A percentile compares a stretch with the other conserved stretches of the same genome.
Conservation (phyloP, 345 rosid species). For the Brassica rapa region DNA sequence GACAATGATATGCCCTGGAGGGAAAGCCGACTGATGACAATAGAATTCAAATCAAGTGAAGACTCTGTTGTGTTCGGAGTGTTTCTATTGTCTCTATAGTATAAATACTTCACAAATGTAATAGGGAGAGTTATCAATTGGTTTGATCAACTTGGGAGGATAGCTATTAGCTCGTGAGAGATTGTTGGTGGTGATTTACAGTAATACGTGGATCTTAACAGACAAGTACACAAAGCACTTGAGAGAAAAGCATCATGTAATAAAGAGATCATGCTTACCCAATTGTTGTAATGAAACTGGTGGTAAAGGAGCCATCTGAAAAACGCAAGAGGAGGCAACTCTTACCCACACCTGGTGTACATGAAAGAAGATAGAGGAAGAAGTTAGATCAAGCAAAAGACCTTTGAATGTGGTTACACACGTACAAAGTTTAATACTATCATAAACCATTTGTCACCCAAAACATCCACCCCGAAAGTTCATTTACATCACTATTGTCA, state of each 20-base stretch:
- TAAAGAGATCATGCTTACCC: conserved; percentile 49
- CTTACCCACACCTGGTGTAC: conserved; percentile 76
- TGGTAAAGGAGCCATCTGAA: conserved; percentile 97
- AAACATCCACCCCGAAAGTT: neutral
- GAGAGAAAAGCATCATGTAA: neutral
- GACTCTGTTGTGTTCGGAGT: too few species aligned
- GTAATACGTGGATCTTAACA: neutral
- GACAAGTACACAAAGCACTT: neutral
- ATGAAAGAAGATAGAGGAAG: neutral
- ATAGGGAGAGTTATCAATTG: too few species aligned
- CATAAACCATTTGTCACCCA: neutral
- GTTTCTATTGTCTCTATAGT: too few species aligned
- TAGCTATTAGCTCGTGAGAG: neutral
- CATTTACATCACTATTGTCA: neutral
- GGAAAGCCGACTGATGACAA: too few species aligned
- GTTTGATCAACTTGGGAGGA: too few species aligned
- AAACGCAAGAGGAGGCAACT: conserved; percentile 89
- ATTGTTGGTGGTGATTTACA: too few species aligned
- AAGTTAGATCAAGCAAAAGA: neutral
- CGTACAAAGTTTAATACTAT: neutral
- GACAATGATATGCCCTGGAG: too few species aligned
- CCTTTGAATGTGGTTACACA: neutral
- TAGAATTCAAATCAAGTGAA: too few species aligned
- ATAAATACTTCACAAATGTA: too few species aligned
- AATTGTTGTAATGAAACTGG: conserved; percentile 91